These are phyloP conservation scores for Lactarius sanguifluus DNA, from an alignment of 768 basidiomycete species.

Conservation along the genomic window DNA sequence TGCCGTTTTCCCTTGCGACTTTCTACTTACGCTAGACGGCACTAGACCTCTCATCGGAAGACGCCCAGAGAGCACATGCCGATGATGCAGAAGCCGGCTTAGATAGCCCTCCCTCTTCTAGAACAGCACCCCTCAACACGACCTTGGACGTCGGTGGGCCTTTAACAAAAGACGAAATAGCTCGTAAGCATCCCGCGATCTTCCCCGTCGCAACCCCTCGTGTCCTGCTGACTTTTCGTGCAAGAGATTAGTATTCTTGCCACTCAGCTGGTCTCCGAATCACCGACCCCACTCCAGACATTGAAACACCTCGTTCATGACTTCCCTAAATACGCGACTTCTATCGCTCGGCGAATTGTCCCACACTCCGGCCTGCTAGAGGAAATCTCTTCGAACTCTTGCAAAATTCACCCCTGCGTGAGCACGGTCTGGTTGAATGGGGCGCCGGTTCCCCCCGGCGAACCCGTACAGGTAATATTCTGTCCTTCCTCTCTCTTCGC, in stretches of 20 bases:
- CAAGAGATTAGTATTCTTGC: slow-evolving; percentile 71
- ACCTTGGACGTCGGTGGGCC: slow-evolving; percentile 46
- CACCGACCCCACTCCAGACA: slow-evolving; percentile 50
- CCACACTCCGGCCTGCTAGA: slow-evolving; percentile 49
- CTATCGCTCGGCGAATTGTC: slow-evolving; percentile 67
- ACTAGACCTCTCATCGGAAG: slow-evolving; percentile 19
- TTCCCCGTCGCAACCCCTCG: slow-evolving; percentile 31
- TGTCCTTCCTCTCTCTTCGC: background rate
- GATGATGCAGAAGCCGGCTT: slow-evolving; percentile 24
- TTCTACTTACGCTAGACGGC: background rate
- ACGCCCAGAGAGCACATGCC: background rate
- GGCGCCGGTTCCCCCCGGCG: slow-evolving; percentile 52
- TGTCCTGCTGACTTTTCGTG: slow-evolving; percentile 29
- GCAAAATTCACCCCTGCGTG: slow-evolving; percentile 50
- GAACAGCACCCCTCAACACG: slow-evolving; percentile 35
- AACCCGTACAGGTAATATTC: slow-evolving; percentile 60
- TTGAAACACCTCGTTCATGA: slow-evolving; percentile 77
- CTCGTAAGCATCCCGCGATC: slow-evolving; percentile 19
- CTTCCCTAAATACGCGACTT: slow-evolving; percentile 82
- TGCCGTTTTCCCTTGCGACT: background rate
- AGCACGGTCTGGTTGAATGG: slow-evolving; percentile 85
- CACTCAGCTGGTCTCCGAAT: slow-evolving; percentile 68
- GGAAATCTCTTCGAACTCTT: slow-evolving; percentile 59
- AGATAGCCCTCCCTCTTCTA: slow-evolving; percentile 26
- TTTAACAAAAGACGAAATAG: slow-evolving; percentile 53